phyloP scores from a whole-genome alignment of 2,329 filamentous ascomycete species.

The Clarireedia homoeocarpa region DNA sequence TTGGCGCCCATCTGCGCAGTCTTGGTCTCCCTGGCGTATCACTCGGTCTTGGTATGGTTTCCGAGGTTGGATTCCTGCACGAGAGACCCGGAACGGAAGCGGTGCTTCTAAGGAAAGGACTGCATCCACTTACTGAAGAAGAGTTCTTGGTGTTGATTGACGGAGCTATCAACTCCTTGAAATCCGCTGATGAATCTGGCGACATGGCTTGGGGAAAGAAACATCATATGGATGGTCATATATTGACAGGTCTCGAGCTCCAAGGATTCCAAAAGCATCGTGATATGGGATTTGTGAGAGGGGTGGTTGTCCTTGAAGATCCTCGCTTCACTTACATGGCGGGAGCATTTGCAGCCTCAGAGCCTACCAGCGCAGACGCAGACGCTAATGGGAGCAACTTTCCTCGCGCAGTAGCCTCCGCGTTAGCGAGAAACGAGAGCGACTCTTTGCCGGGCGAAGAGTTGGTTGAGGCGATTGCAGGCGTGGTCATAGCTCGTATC shows the following conservation, averaged over 20 bases:
- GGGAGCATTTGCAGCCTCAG: background rate
- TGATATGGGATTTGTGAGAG: background rate
- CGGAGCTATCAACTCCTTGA: too few relatives aligned
- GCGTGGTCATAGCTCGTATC: background rate
- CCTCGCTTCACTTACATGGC: background rate
- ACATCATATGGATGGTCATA: background rate
- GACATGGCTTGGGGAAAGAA: background rate
- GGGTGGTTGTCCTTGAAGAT: background rate
- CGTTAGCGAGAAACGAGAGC: too few relatives aligned
- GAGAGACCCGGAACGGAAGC: conserved; percentile 32
- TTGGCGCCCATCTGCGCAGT: conserved; percentile 22
- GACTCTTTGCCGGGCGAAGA: too few relatives aligned
- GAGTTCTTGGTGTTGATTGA: background rate
- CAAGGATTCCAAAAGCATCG: conserved; percentile 1
- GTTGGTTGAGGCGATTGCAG: background rate
- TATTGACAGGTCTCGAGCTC: conserved; percentile 5
- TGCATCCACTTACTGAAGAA: conserved; percentile 28
- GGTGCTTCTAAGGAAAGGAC: conserved; percentile 30
- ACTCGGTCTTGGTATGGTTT: conserved; percentile 30
- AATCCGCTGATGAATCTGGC: background rate
- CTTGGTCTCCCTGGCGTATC: conserved; percentile 23
- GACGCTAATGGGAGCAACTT: too few relatives aligned
- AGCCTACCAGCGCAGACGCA: too few relatives aligned
- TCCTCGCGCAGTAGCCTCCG: too few relatives aligned
- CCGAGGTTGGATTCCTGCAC: conserved; percentile 30